Percentiles rank a stretch among this genome's conserved stretches.
phyloP scores from a whole-genome alignment of 2,329 filamentous ascomycete genomes.

The Colletotrichum sansevieriae region DNA sequence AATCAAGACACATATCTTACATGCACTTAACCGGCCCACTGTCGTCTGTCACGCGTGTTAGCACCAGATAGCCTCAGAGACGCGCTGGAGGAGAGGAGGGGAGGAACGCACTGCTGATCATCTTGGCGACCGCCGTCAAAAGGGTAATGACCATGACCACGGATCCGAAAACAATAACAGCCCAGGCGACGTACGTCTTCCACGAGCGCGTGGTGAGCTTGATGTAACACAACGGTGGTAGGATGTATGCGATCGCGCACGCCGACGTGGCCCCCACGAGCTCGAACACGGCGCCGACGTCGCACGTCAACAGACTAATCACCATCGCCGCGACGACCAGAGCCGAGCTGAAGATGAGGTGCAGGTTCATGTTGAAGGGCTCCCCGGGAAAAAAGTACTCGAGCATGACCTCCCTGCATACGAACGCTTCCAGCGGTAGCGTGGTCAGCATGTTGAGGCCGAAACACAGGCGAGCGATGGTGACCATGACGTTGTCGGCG shows the following conservation, averaged over 20 bases:
- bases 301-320: conserved; percentile 87
- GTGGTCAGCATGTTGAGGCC: conserved; percentile 99
- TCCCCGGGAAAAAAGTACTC: conserved; percentile 80
- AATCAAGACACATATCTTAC: conserved; percentile 28
- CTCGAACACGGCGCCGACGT: conserved; percentile 94
- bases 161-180: conserved; percentile 82
- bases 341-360: conserved; percentile 86
- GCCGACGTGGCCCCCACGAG: conserved; percentile 95
- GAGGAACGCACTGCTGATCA: conserved; percentile 62
- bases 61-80: neutral
- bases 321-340: conserved; percentile 84
- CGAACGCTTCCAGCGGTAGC: conserved; percentile 94
- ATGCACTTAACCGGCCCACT: conserved; percentile 37
- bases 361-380: conserved; percentile 85
- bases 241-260: conserved; percentile 92
- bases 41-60: conserved; percentile 18
- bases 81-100: neutral
- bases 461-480: conserved; percentile 93
- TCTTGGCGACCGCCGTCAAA: conserved; percentile 78
- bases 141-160: conserved; percentile 86
- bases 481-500: conserved; percentile 90
- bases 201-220: conserved; percentile 85
- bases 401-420: conserved; percentile 96
- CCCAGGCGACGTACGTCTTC: conserved; percentile 79
- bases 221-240: conserved; percentile 95